Evolutionary conservation across 176 grass and related monocot genomes (phyloP), one percentile per base, ranked within the genome.

Genomic region (Cymbopogon citratus): DNA sequence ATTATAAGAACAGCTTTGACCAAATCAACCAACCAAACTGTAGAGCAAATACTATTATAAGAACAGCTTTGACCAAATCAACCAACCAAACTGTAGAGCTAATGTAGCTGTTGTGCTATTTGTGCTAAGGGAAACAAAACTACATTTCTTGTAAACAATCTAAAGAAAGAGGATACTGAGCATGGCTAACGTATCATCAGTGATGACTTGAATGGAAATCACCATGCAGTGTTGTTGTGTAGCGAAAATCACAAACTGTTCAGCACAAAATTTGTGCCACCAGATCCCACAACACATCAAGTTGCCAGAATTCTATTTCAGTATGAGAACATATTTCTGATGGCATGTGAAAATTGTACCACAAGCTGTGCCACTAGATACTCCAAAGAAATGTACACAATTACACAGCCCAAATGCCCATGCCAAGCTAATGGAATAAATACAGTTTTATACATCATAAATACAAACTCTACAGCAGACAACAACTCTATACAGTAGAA

Each of bases 21-120:
- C 73, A 46, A 66, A 52, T 83, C 35, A 44, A 59, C 4, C 31
- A 41, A 39, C 15, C 21, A 56, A 66, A 24, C 2, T 59, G 6
- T 69, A 40, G 19, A 40, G 51, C 73, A 75, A 75, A 82, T 26
- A 66, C 12, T 24, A 12, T 0, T 23, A 23, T 57, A 65, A 7
- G 21, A 77, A 60, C 45, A 66, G 41, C n/a, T 23, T 29, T 83
- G 59, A 45, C 62, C 65, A 46, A 66, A 52, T 83, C 51, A 29
- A 56, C 4, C 29, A 40, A 54, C n/a, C 28, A 38, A 64, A 23
- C 12, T 70, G 19, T 56, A 28, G 39, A 28, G 51, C 73, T 81
- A 69, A 77, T 15, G 19, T 28, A 60, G 35, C 77, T 16, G 28
- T 3, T 7, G 12, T 51, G 24, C 5, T 19, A 33, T 33, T 67